Conservation (phyloP, 768 basidiomycete genomes). For the Podaxis sp. region DNA sequence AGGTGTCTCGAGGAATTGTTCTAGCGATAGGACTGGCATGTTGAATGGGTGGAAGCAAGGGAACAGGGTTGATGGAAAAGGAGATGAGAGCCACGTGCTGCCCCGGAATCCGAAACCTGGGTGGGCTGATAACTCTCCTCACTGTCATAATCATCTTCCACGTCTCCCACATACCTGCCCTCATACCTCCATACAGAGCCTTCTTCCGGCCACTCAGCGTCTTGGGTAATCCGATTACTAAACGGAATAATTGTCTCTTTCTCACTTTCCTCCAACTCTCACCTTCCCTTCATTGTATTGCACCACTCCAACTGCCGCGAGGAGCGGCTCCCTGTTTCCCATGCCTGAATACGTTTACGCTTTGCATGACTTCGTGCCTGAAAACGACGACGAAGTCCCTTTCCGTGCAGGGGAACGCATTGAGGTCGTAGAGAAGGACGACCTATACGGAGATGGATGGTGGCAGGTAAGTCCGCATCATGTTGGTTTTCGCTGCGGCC, state of each 20-base stretch:
- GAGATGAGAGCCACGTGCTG: constrained; percentile 6
- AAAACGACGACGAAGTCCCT: constrained; percentile 91
- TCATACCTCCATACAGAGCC: neutral
- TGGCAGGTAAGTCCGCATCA: constrained; percentile 54
- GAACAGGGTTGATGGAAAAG: constrained; percentile 2
- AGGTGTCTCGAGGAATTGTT: too few relatives aligned
- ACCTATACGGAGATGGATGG: constrained; percentile 93
- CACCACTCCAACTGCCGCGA: neutral
- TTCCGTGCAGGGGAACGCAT: constrained; percentile 87
- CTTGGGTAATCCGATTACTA: neutral
- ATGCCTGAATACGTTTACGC: constrained; percentile 90
- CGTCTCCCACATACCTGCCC: neutral
- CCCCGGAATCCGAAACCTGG: constrained; percentile 6
- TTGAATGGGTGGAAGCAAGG: neutral
- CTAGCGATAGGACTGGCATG: too few relatives aligned
- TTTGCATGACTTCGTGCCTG: constrained; percentile 84
- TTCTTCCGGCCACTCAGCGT: too few relatives aligned
- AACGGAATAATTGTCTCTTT: neutral
- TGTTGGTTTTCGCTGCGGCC: neutral
- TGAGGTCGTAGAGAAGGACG: constrained; percentile 91
- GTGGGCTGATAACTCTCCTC: constrained; percentile 3
- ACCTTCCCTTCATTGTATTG: neutral
- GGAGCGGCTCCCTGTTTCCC: neutral
- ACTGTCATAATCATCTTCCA: neutral
- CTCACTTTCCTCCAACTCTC: neutral